Percentiles rank a stretch among this genome's conserved stretches.
Conservation (phyloP, 2,329 filamentous ascomycete genomes). For the Dothideomycetes sp. region DNA sequence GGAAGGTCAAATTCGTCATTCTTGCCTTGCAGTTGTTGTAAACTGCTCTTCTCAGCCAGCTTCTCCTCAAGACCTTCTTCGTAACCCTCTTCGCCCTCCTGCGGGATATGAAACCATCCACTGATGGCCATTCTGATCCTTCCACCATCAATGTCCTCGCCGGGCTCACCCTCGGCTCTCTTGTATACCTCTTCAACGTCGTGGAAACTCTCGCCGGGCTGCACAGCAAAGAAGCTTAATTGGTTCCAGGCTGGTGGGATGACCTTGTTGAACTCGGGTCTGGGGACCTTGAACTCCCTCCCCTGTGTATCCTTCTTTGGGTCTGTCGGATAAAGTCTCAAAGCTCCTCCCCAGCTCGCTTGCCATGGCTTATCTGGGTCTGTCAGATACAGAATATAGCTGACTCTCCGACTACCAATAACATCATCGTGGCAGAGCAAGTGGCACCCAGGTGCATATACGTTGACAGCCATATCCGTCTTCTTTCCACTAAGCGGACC, state of each 20-base stretch:
- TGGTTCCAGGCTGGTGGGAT: conserved; percentile 97
- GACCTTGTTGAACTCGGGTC: conserved; percentile 64
- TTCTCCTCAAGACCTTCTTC: conserved; percentile 80
- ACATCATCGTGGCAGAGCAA: conserved; percentile 96
- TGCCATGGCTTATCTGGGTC: conserved; percentile 89
- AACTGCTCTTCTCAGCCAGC: conserved; percentile 76
- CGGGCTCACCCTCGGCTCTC: conserved; percentile 42
- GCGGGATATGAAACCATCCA: conserved; percentile 98
- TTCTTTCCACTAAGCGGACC: conserved; percentile 84
- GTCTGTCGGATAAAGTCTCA: conserved; percentile 71
- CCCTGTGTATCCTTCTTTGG: conserved; percentile 52
- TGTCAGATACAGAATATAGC: conserved; percentile 92
- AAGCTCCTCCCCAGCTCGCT: conserved; percentile 80
- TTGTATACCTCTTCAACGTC: conserved; percentile 97
- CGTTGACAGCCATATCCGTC: conserved; percentile 98
- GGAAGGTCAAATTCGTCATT: conserved; percentile 83
- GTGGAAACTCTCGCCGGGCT: conserved; percentile 97
- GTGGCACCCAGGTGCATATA: conserved; percentile 94
- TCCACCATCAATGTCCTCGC: conserved; percentile 54
- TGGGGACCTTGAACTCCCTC: conserved; percentile 66
- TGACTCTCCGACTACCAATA: conserved; percentile 89
- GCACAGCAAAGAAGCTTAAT: conserved; percentile 93
- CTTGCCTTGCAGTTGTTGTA: conserved; percentile 87
- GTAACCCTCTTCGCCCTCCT: conserved; percentile 85
- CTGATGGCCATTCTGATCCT: conserved; percentile 94